These are phyloP conservation scores for Lasiosphaeria miniovina DNA, from an alignment of 495 filamentous ascomycete species.

Conservation along the genomic window DNA sequence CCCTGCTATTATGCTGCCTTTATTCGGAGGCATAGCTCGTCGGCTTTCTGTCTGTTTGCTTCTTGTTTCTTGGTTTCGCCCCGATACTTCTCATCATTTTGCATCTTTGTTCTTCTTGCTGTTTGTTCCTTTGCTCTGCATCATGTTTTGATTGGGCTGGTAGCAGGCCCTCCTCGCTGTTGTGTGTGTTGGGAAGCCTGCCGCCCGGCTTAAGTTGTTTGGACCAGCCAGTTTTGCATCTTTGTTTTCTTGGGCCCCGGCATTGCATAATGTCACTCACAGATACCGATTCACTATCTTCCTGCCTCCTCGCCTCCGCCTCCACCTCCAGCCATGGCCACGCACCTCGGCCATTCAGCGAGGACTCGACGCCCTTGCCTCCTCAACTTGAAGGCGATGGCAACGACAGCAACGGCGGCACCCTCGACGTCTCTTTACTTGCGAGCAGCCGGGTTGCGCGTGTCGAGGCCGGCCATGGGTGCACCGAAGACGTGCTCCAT, in stretches of 20 bases:
- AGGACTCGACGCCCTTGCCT: neutral
- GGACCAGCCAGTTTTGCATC: slow-evolving; percentile 13
- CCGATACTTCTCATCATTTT: slow-evolving; percentile 13
- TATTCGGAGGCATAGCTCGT: slow-evolving; percentile 4
- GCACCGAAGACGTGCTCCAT: slow-evolving; percentile 15
- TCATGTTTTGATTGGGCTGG: slow-evolving; percentile 23
- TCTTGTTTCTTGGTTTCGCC: slow-evolving; percentile 15
- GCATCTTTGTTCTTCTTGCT: slow-evolving; percentile 10
- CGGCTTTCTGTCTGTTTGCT: slow-evolving; percentile 1
- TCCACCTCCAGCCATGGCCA: neutral
- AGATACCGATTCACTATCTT: slow-evolving; percentile 16
- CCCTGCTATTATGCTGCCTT: slow-evolving; percentile 12
- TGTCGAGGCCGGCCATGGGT: neutral
- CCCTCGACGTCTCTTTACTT: neutral
- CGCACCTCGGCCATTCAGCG: neutral
- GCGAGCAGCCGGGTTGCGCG: neutral
- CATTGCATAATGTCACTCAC: slow-evolving; percentile 22
- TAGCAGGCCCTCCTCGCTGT: slow-evolving; percentile 5
- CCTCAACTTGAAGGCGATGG: neutral
- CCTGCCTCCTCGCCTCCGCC: slow-evolving; percentile 6
- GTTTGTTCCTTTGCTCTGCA: slow-evolving; percentile 8
- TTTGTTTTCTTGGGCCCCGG: slow-evolving; percentile 20
- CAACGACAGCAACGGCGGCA: neutral
- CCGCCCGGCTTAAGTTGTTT: slow-evolving; percentile 11
- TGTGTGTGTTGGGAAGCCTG: slow-evolving; percentile 12